These are phyloP conservation scores for Zygotorulaspora danielsina DNA, from an alignment of 805 yeast genomes.

Conservation along the genomic window DNA sequence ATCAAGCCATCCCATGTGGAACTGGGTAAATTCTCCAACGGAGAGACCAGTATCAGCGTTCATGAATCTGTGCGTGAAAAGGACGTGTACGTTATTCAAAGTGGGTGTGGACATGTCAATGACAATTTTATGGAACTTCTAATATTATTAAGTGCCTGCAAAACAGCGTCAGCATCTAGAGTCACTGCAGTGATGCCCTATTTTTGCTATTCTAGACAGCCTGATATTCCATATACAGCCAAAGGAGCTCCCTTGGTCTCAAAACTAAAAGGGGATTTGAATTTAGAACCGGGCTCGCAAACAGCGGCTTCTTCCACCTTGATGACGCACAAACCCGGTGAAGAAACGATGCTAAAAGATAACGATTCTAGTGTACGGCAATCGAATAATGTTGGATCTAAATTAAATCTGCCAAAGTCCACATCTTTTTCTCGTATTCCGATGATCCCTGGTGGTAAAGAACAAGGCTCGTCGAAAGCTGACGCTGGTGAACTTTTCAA, in stretches of 20 bases:
- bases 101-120: constrained; percentile 82
- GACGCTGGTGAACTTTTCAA: constrained; percentile 37
- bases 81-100: constrained; percentile 87
- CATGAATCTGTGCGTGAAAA: constrained; percentile 90
- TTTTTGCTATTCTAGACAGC: constrained; percentile 94
- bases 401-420: constrained; percentile 17
- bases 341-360: constrained; percentile 19
- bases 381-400: constrained; percentile 14
- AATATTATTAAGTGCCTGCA: constrained; percentile 86
- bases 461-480: constrained; percentile 20
- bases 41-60: constrained; percentile 86
- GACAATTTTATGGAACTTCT: constrained; percentile 80
- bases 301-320: constrained; percentile 40
- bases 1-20: constrained; percentile 64
- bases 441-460: constrained; percentile 36
- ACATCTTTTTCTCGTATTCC: constrained; percentile 34
- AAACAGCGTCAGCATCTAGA: constrained; percentile 81
- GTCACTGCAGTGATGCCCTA: constrained; percentile 90
- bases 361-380: constrained; percentile 22
- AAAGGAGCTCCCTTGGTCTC: constrained; percentile 65
- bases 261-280: constrained; percentile 39
- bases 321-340: constrained; percentile 27
- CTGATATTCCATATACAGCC: constrained; percentile 81
- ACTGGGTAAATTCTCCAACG: constrained; percentile 73
- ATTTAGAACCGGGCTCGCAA: constrained; percentile 50